Conservation (phyloP, 2,329 filamentous ascomycete genomes). For the Didymella lethalis region DNA sequence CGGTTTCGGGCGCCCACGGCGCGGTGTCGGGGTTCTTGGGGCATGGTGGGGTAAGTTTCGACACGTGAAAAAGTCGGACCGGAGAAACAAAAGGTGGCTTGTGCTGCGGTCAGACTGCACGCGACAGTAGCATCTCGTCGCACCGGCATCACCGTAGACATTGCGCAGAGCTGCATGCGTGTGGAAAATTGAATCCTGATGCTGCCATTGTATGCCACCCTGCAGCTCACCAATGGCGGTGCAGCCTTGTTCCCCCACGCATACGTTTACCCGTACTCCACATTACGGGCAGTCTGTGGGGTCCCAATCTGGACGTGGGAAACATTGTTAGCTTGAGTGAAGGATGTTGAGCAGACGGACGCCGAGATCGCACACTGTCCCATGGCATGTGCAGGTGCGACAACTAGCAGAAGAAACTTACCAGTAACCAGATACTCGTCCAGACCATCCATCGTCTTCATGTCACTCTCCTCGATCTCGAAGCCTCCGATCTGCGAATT, state of each 20-base stretch:
- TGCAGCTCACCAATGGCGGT: slow-evolving; percentile 13
- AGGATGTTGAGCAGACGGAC: slow-evolving; percentile 15
- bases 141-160: slow-evolving; percentile 11
- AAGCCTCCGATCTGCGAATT: slow-evolving; percentile 70
- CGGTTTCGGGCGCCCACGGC: slow-evolving; percentile 24
- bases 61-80: slow-evolving; percentile 18
- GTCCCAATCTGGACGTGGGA: slow-evolving; percentile 53
- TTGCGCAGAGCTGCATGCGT: slow-evolving; percentile 10
- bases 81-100: slow-evolving; percentile 19
- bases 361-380: slow-evolving; percentile 26
- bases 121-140: slow-evolving; percentile 11
- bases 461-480: slow-evolving; percentile 68
- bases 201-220: slow-evolving; percentile 15
- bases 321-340: slow-evolving; percentile 27
- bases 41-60: slow-evolving; percentile 18
- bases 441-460: slow-evolving; percentile 68
- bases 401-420: slow-evolving; percentile 27
- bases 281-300: slow-evolving; percentile 53
- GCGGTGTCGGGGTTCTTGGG: slow-evolving; percentile 24
- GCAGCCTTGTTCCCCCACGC: slow-evolving; percentile 35
- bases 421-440: slow-evolving; percentile 76
- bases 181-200: slow-evolving; percentile 1
- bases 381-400: background rate
- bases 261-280: slow-evolving; percentile 26
- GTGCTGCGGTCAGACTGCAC: slow-evolving; percentile 10